Percentiles rank a stretch among this genome's conserved stretches.
These are phyloP conservation scores for Gynandropsis gynandra DNA, from an alignment of 345 rosid species.

Conservation along the genomic window DNA sequence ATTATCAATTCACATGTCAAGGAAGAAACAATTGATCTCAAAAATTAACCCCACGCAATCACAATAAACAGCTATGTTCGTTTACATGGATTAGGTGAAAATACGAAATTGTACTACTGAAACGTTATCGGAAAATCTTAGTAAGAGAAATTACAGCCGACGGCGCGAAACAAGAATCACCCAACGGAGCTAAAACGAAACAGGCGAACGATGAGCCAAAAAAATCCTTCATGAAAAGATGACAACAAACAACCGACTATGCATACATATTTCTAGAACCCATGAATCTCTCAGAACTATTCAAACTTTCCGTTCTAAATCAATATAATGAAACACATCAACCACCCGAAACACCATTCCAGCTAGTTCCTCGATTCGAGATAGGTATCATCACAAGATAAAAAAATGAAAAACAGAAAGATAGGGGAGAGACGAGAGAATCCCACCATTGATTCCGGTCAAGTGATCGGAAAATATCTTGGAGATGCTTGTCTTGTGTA, in stretches of 20 bases:
- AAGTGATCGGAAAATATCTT: not conserved
- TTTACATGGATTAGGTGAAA: too few relatives aligned
- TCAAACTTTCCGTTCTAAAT: too few relatives aligned
- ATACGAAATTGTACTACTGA: too few relatives aligned
- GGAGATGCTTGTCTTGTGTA: not conserved
- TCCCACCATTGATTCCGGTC: slow-evolving; percentile 22
- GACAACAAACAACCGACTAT: slow-evolving; percentile 1
- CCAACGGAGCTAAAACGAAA: too few relatives aligned
- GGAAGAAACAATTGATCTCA: too few relatives aligned
- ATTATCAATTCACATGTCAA: too few relatives aligned
- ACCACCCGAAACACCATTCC: not conserved
- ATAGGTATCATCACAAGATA: not conserved
- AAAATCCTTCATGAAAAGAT: not conserved
- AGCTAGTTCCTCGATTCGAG: not conserved
- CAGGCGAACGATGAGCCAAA: not conserved
- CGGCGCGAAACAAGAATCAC: not conserved
- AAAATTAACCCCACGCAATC: too few relatives aligned
- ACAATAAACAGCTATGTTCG: too few relatives aligned
- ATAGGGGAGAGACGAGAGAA: not conserved
- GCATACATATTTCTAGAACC: not conserved
- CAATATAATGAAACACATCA: not conserved
- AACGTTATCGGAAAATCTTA: too few relatives aligned
- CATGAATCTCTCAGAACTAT: not conserved
- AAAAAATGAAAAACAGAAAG: not conserved
- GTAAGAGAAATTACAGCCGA: too few relatives aligned